Percentiles rank a stretch among this genome's conserved stretches.
phyloP scores from a whole-genome alignment of 768 basidiomycete species.

The Lactarius indigo region DNA sequence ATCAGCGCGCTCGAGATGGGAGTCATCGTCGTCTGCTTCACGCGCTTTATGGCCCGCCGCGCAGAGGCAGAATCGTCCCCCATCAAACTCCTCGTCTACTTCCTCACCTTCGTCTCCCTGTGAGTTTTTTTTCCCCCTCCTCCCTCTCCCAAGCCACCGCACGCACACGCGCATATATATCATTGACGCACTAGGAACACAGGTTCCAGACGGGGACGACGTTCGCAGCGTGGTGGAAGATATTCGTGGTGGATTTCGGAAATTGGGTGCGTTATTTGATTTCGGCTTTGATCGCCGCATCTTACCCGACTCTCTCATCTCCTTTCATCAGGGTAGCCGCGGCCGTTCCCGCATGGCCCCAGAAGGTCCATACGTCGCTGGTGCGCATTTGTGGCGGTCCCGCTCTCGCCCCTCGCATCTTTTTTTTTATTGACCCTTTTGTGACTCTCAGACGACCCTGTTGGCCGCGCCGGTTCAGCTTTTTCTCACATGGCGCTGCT shows the following conservation, averaged over 20 bases:
- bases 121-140: constrained; percentile 13
- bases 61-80: constrained; percentile 20
- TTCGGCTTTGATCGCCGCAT: background rate
- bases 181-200: background rate
- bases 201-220: constrained; percentile 28
- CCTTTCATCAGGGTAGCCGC: background rate
- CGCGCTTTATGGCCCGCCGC: constrained; percentile 27
- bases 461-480: constrained; percentile 31
- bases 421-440: background rate
- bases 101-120: constrained; percentile 28
- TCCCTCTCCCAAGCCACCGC: too few species aligned
- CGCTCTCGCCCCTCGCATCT: background rate
- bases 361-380: constrained; percentile 10
- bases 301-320: background rate
- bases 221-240: constrained; percentile 27
- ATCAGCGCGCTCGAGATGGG: constrained; percentile 30
- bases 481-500: constrained; percentile 32
- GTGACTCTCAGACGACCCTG: constrained; percentile 22
- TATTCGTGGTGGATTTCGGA: constrained; percentile 29
- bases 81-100: constrained; percentile 27
- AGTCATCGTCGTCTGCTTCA: constrained; percentile 27
- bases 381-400: background rate
- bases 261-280: constrained; percentile 26
- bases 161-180: background rate
- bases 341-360: constrained; percentile 7